These are phyloP conservation scores for Salicornia ramosissima DNA, from an alignment of 148 eudicot species.

Conservation along the genomic window DNA sequence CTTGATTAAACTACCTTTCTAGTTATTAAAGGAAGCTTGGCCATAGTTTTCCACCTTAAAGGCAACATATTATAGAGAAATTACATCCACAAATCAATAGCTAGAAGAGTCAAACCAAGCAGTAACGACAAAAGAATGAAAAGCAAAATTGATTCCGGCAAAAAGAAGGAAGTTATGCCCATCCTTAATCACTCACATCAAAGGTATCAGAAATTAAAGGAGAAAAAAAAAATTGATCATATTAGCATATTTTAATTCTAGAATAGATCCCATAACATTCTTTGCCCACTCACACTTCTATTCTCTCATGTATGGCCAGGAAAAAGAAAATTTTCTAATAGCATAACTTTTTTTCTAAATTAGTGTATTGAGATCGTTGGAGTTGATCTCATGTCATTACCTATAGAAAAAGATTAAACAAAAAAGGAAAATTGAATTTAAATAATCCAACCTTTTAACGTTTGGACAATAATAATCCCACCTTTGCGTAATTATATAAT, in stretches of 20 bases:
- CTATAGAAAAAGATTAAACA: neutral
- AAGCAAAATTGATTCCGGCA: neutral
- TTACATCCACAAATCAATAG: neutral
- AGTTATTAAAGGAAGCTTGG: neutral
- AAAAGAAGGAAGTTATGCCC: slow-evolving; percentile 1
- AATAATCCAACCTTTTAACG: too few species aligned
- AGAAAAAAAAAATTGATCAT: neutral
- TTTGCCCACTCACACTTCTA: neutral
- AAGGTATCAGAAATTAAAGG: slow-evolving; percentile 8
- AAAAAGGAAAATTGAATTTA: too few species aligned
- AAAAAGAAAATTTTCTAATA: neutral
- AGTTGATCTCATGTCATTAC: neutral
- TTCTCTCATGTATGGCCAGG: neutral
- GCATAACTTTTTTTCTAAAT: neutral
- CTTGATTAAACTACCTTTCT: neutral
- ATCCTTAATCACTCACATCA: slow-evolving; percentile 3
- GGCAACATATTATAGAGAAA: neutral
- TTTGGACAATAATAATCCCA: too few species aligned
- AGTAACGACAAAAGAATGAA: neutral
- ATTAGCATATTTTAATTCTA: slow-evolving; percentile 7
- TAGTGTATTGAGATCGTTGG: too few species aligned
- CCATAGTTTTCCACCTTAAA: neutral
- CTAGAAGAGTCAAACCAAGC: neutral
- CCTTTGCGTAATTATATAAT: too few species aligned
- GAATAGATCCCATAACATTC: slow-evolving; percentile 2